A percentile compares a stretch with the other conserved stretches of the same genome.
Conservation (phyloP, 306 rosid species). For the Vachellia pachyceras region DNA sequence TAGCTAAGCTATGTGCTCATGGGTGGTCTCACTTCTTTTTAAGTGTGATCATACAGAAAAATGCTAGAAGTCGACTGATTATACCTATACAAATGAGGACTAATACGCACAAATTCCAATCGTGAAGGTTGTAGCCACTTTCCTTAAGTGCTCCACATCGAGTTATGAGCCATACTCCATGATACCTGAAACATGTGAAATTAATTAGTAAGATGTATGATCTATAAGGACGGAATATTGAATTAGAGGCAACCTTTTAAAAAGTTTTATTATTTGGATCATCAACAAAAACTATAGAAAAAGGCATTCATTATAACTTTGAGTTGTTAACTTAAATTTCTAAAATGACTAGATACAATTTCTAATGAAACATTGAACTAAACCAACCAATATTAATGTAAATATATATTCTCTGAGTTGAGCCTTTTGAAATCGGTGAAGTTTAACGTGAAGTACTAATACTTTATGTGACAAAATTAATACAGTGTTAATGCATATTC, state of each 20-base stretch:
- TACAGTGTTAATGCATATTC: no score
- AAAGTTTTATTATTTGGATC: neutral
- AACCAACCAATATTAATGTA: neutral
- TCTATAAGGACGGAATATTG: neutral
- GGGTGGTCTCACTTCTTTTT: constrained; percentile 51
- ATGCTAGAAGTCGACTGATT: constrained; percentile 61
- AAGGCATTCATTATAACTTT: neutral
- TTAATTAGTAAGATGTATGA: neutral
- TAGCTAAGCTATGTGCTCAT: neutral
- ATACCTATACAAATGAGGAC: constrained; percentile 70
- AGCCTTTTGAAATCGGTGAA: neutral
- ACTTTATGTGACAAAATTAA: no score
- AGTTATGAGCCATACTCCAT: constrained; percentile 93
- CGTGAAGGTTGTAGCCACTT: constrained; percentile 73
- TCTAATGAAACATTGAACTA: neutral
- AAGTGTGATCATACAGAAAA: constrained; percentile 69
- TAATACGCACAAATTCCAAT: constrained; percentile 72
- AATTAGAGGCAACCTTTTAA: neutral
- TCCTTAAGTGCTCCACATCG: constrained; percentile 69
- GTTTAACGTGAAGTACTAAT: neutral
- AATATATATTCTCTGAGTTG: neutral
- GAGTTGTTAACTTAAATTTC: neutral
- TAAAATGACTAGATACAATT: neutral
- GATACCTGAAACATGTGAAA: constrained; percentile 61
- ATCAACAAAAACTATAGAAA: neutral